Evolutionary conservation across 108 stramenopile genomes (phyloP), one percentile per base, ranked within the genome.

Genomic region (Skeletonema potamos): DNA sequence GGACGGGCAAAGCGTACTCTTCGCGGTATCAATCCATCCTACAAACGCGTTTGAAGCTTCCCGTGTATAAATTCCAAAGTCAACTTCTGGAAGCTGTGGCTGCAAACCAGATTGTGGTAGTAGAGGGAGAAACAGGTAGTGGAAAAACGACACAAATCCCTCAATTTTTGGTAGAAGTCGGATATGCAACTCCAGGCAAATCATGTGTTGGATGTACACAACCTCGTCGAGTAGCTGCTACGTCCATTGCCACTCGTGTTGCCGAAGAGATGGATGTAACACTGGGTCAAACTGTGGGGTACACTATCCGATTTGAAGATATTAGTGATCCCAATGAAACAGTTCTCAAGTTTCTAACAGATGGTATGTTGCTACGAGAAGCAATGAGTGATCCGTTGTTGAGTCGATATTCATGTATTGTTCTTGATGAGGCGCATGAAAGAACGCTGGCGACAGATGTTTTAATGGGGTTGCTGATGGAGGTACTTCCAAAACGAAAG

Each of bases 341-440:
- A 1, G 86, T 96, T 24, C 70, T 96, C 26, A 99, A 98, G 70
- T 99, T 97, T 70, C 79, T 98, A 44, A 98, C 97, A 17, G 97
- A 97, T 70, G 97, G 95, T 74, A 96, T 96, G 95, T 79, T 96
- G 12, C 73, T 97, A 20, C 84, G 95, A 58, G 97, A 97, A 77
- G 99, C 99, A 28, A 99, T 99, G 99, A 86, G 85, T 30, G 99
- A 99, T 92, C 98, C 99, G 1, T 54, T 95, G 27, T 74, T 99
- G 48, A 77, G 78, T 18, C 62, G 84, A 64, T 99, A 99, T 80
- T 91, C 89, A 24, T 96, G 92, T 72, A 96, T 99, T 57, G 91
- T 98, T 7, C 82, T 99, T 17, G 99, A 99, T 84, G 99, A 99
- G 85, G 96, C 96, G 51, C 99, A 99, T 86, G 99, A 99, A 85